Evolutionary conservation across 768 basidiomycete species (phyloP), one percentile per base, ranked within the genome.

Genomic region (Calocera cornea): DNA sequence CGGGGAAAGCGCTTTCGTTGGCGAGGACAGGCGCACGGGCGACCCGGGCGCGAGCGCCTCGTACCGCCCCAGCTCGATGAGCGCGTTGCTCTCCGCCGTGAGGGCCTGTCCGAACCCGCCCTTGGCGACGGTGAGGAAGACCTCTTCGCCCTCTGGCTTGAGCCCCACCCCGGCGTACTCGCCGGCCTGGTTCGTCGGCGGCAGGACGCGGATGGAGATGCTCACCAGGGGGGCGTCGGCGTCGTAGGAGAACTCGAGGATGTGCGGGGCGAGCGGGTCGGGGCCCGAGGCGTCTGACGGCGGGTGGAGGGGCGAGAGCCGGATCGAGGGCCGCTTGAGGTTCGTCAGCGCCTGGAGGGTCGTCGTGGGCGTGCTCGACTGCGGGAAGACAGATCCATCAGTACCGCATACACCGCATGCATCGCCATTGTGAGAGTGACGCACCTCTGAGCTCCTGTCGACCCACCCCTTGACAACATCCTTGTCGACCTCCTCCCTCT

Each of bases 281-380:
- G 44, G 44, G 7, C 44, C 44, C 1, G 79, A 72, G 16, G 82
- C 73, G 29, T 75, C 75, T 34, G 67, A 36, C 24, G 76, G 72
- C 2, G 81, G 72, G 22, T 29, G 70, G 63, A 89, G 79, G 0
- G 87, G 91, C 8, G 86, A 86, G 2, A 95, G 83, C 14, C 87
- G 84, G 36, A 97, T 82, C 0, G 91, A 87, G 0, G 94, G 94
- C 2, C 94, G 85, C 74, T 95, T 95, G 72, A 97, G 85, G 74
- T 97, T 97, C 70, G 97, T 93, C 36, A 95, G 82, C 0, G 94
- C 94, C 78, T 97, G 94, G 0, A 97, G 81, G 1, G 94, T 95
- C 0, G 94, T 97, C 0, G 94, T 95, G 0, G 93, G 86, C 16
- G 44, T 47, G 44, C 44, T 47, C 19, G 44, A 47, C 44, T 47